These are phyloP conservation scores for Xylariaceae sp. DNA, from an alignment of 2,329 filamentous ascomycete genomes.

Conservation along the genomic window DNA sequence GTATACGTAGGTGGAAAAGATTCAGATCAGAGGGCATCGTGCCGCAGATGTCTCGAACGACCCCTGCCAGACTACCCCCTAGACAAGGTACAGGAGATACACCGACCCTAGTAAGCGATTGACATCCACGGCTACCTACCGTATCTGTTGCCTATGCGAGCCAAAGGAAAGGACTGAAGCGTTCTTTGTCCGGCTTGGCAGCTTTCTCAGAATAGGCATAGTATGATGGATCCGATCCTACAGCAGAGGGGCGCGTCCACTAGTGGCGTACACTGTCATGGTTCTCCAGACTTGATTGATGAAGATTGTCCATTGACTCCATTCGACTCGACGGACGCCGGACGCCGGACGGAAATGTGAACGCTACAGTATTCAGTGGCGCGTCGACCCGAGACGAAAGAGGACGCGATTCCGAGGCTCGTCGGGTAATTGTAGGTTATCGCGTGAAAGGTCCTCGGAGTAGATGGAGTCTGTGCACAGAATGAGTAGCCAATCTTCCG, in stretches of 20 bases:
- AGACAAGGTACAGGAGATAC: slow-evolving; percentile 3
- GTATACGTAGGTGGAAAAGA: slow-evolving; percentile 17
- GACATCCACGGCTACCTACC: slow-evolving; percentile 23
- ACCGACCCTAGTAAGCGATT: slow-evolving; percentile 23
- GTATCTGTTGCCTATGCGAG: background rate
- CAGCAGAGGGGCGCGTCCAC: background rate
- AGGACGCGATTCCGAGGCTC: no score
- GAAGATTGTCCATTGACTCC: background rate
- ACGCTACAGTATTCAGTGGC: background rate
- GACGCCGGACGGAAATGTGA: background rate
- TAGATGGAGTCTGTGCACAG: no score
- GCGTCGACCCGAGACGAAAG: slow-evolving; percentile 4
- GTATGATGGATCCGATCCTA: slow-evolving; percentile 8
- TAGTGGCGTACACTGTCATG: background rate
- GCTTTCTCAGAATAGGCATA: slow-evolving; percentile 16
- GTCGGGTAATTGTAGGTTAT: no score
- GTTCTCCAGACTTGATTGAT: background rate
- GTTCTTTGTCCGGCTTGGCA: slow-evolving; percentile 24
- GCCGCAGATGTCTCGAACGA: slow-evolving; percentile 38
- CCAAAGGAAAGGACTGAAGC: slow-evolving; percentile 17
- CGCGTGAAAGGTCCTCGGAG: no score
- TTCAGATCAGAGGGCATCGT: slow-evolving; percentile 30
- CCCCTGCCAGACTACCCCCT: slow-evolving; percentile 24
- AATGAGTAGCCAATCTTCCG: slow-evolving; percentile 7
- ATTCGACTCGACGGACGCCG: background rate